phyloP scores from a whole-genome alignment of 1,284 basidiomycete genomes.

The Tylopilus sp. region DNA sequence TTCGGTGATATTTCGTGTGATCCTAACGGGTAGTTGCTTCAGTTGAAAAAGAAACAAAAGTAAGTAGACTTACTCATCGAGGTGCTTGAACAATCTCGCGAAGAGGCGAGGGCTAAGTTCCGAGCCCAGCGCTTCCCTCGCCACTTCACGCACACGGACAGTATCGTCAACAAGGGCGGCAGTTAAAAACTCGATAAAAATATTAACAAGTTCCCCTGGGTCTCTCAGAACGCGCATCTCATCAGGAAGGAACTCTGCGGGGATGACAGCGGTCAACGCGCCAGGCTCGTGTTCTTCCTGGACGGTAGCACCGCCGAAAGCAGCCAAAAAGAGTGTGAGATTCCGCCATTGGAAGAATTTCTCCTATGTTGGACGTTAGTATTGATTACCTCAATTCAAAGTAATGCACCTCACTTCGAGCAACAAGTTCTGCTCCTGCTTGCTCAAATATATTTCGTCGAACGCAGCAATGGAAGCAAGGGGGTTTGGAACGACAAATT shows the following conservation, averaged over 20 bases:
- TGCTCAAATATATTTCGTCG: conserved; percentile 35
- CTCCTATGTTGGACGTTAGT: conserved; percentile 46
- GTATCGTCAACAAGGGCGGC: conserved; percentile 62
- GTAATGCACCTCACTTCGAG: conserved; percentile 36
- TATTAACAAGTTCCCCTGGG: conserved; percentile 52
- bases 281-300: conserved; percentile 47
- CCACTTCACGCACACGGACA: conserved; percentile 67
- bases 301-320: conserved; percentile 68
- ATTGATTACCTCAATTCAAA: background rate
- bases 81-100: conserved; percentile 60
- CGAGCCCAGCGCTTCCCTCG: conserved; percentile 74
- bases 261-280: conserved; percentile 54
- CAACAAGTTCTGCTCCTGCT: conserved; percentile 37
- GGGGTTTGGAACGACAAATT: conserved; percentile 41
- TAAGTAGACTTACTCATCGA: conserved; percentile 60
- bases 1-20: conserved; percentile 44
- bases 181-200: conserved; percentile 71
- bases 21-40: conserved; percentile 31
- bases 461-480: conserved; percentile 34
- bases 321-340: conserved; percentile 75
- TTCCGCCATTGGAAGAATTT: conserved; percentile 85
- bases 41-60: background rate
- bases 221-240: conserved; percentile 61
- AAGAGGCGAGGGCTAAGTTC: conserved; percentile 74
- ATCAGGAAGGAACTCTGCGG: conserved; percentile 63